Base-by-base conservation (phyloP, 495 filamentous ascomycete species). In the Cladorrhinum samala region DNA sequence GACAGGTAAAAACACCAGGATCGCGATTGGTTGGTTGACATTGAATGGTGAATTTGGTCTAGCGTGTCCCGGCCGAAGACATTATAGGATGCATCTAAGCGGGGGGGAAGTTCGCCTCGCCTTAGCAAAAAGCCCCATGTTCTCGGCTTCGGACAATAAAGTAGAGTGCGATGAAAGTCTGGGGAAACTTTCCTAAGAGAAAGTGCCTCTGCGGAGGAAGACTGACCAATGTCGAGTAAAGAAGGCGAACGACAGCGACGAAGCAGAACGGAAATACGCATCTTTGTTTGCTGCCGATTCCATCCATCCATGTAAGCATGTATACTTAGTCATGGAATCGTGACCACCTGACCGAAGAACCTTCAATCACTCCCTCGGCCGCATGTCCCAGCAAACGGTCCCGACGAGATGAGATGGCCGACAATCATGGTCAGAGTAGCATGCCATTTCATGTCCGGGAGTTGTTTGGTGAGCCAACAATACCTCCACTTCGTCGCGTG, bases 101-200 rank as follows among this genome's bases (percentile, higher is more conserved):
- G n/a, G n/a, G n/a, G n/a, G n/a, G n/a, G n/a, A n/a, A n/a, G n/a
- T n/a, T n/a, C n/a, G n/a, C n/a, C n/a, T n/a, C n/a, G n/a, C n/a
- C n/a, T n/a, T n/a, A n/a, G n/a, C n/a, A n/a, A n/a, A n/a, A n/a
- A n/a, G n/a, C n/a, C n/a, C n/a, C n/a, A n/a, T n/a, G n/a, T n/a
- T n/a, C 16, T 13, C 24, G 27, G 40, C 7, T 7, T 50, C 55
- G 55, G 55, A 39, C 18, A 13, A 46, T 52, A 54, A 33, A 58
- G 18, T 58, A 42, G 55, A 25, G 9, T 41, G 55, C 55, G 55
- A 58, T 43, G 43, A 25, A 21, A 23, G n/a, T n/a, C 39, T 44
- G 42, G 51, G 38, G 33, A 48, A n/a, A 9, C n/a, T 46, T 16
- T 9, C 38, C 38, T 25, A 21, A 23, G 33, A 20, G 13, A 27